Evolutionary conservation across 345 rosid genomes (phyloP), one percentile per base, ranked within the genome.

Genomic region (Citrus sp.): DNA sequence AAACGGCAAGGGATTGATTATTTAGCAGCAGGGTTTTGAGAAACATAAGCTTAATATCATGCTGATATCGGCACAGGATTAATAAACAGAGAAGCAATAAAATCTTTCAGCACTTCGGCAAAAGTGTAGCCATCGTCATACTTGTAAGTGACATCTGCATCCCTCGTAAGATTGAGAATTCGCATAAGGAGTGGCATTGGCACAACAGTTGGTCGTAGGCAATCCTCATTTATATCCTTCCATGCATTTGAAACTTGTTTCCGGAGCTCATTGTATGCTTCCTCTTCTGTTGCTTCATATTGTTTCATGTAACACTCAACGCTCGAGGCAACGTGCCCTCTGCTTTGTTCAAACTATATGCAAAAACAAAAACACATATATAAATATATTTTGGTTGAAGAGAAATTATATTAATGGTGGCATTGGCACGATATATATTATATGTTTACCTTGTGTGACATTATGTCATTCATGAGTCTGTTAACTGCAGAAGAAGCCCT

Each of bases 181-280:
- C 34, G 66, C 8, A 2, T 12, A 1, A 82, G 79, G 1, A 87
- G 62, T 19, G 82, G 78, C 76, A 72, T 2, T 0, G 81, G 82
- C 2, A 81, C 73, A 0, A 65, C 1, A 0, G 77, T 79, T 24
- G 83, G 84, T 2, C 19, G 10, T 1, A 86, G 35, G 21, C 38
- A 70, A 18, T 69, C 88, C 14, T 78, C 83, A 24, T 86, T 85
- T 4, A 85, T 63, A 32, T 88, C 87, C 51, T 80, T 84, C 88
- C 87, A 84, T 0, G 85, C 87, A 75, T 72, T 13, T 9, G 12
- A 3, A 2, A 82, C 34, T 60, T 13, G 67, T 9, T 56, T 72
- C 7, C 4, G 16, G 0, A 88, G 4, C 28, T 74, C 79, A 3
- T 55, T 22, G 4, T 64, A 22, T 6, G 86, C 77, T 38, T 73